These are phyloP conservation scores for Pythium rhizo-oryzae DNA, from an alignment of 352 stramenopile genomes.

Conservation along the genomic window DNA sequence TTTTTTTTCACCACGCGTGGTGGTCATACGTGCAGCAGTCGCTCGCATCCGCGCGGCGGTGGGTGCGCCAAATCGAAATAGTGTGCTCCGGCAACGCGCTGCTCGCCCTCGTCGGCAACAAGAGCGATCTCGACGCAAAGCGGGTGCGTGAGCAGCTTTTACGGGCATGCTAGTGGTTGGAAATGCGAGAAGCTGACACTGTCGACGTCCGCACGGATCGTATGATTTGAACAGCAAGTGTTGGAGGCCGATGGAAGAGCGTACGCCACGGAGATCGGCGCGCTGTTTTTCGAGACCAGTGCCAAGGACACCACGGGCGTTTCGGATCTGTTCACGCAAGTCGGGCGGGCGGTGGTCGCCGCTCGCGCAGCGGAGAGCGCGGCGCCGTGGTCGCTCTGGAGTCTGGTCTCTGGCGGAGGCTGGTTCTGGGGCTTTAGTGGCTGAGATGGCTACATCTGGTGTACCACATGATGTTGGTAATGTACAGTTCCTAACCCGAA, in stretches of 20 bases:
- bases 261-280: conserved; percentile 93
- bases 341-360: conserved; percentile 82
- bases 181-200: too few species aligned
- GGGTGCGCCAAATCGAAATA: conserved; percentile 93
- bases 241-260: conserved; percentile 76
- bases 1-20: not conserved
- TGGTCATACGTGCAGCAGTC: conserved; percentile 60
- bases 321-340: conserved; percentile 92
- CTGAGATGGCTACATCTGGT: conserved; percentile 12
- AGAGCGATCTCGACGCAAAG: conserved; percentile 92
- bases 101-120: conserved; percentile 95
- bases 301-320: conserved; percentile 95
- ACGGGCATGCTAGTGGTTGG: too few species aligned
- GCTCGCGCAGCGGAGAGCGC: conserved; percentile 7
- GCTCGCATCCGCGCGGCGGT: conserved; percentile 93
- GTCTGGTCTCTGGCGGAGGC: too few species aligned
- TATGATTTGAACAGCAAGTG: conserved; percentile 71
- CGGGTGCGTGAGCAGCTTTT: conserved; percentile 40
- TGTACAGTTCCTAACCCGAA: not conserved
- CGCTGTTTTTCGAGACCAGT: conserved; percentile 94
- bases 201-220: too few species aligned
- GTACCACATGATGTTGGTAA: not conserved
- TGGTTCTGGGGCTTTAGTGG: conserved; percentile 65
- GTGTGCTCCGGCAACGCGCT: conserved; percentile 93
- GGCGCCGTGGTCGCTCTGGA: too few species aligned